Conservation (phyloP, 2,329 filamentous ascomycete species). For the Catunica adiposa region DNA sequence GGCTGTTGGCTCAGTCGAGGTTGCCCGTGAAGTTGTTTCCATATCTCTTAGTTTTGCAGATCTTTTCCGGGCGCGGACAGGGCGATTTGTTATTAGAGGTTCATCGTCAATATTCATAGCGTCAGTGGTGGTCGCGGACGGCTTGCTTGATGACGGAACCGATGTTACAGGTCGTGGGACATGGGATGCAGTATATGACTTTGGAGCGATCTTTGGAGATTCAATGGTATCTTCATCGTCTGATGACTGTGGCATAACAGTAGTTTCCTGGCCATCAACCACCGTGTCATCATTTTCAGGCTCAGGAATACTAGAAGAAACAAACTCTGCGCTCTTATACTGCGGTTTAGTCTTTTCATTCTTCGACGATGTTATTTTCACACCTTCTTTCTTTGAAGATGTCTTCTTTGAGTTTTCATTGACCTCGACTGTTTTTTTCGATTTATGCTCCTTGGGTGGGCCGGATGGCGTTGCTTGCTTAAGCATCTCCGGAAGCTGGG, state of each 20-base stretch:
- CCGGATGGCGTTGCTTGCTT: not conserved
- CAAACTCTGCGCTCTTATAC: constrained; percentile 1
- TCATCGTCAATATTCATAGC: not conserved
- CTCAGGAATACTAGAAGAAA: constrained; percentile 6
- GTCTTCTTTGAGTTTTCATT: no score
- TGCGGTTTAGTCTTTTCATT: not conserved
- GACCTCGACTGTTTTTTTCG: no score
- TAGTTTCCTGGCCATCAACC: not conserved
- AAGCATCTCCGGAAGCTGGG: constrained; percentile 7
- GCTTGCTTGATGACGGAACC: constrained; percentile 2
- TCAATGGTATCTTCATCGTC: constrained; percentile 5
- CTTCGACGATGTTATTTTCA: not conserved
- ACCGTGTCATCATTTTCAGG: not conserved
- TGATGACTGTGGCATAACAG: not conserved
- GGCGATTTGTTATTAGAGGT: not conserved
- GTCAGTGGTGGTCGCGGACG: not conserved
- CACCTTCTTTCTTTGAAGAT: no score
- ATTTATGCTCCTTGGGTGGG: no score
- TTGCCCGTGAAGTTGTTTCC: not conserved
- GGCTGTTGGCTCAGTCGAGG: not conserved
- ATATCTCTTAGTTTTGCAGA: not conserved
- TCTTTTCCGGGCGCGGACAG: not conserved
- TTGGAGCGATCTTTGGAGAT: not conserved
- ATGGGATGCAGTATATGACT: constrained; percentile 1
- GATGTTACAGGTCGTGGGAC: constrained; percentile 2